Conservation (phyloP, 2,329 filamentous ascomycete species). For the Pestalotiopsis sp. region DNA sequence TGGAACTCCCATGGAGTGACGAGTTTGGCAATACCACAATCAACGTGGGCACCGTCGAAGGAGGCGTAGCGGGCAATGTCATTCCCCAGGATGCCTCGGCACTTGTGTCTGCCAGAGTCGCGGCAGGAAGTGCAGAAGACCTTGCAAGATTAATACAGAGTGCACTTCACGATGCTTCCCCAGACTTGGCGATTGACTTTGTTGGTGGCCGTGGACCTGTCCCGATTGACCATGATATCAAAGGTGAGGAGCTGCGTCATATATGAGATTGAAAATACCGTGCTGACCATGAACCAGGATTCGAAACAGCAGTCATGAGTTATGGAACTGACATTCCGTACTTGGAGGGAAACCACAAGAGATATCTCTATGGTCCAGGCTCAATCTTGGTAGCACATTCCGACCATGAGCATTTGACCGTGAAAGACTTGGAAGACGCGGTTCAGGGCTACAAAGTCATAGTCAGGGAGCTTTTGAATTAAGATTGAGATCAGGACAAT, state of each 20-base stretch:
- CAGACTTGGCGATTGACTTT: conserved; percentile 7
- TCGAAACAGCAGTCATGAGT: conserved; percentile 77
- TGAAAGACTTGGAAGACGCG: conserved; percentile 72
- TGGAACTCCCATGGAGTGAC: not conserved
- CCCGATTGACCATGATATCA: conserved; percentile 7
- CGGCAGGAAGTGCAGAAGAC: not conserved
- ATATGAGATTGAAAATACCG: not conserved
- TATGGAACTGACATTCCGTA: conserved; percentile 90
- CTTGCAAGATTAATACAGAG: not conserved
- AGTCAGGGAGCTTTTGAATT: conserved; percentile 49
- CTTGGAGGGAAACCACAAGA: conserved; percentile 66
- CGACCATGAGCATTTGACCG: conserved; percentile 75
- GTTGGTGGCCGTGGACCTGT: not conserved
- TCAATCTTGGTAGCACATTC: conserved; percentile 84
- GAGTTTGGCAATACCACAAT: conserved; percentile 9
- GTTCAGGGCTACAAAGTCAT: conserved; percentile 76
- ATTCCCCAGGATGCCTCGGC: conserved; percentile 9
- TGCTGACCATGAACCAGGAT: conserved; percentile 48
- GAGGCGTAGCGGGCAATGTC: conserved; percentile 13
- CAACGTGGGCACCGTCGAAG: conserved; percentile 10
- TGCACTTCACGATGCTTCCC: not conserved
- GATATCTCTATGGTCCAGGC: conserved; percentile 66
- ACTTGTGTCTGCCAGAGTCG: not conserved
- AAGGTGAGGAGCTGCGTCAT: not conserved
- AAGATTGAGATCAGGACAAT: not conserved